phyloP scores from a whole-genome alignment of 495 filamentous ascomycete genomes.

The Daldinia concentrica region DNA sequence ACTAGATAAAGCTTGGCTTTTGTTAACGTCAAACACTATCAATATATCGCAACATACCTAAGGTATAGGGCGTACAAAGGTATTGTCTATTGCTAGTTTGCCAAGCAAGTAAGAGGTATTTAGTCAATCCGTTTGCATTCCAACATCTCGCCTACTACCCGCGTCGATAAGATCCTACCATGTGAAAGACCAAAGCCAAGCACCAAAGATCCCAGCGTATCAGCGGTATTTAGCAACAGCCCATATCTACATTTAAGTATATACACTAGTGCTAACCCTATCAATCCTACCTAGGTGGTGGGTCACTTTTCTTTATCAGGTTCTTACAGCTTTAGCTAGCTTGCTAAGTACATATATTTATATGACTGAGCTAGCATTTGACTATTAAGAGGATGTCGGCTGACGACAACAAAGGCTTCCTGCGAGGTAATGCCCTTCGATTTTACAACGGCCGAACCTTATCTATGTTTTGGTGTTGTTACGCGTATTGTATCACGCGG shows the following conservation, averaged over 20 bases:
- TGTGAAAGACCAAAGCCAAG: background rate
- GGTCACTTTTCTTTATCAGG: background rate
- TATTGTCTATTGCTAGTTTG: background rate
- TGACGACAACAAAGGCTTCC: conserved; percentile 8
- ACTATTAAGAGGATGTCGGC: conserved; percentile 16
- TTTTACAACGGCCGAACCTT: background rate
- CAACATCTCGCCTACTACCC: background rate
- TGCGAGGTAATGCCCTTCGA: background rate
- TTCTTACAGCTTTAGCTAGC: too few relatives aligned
- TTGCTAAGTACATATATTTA: background rate
- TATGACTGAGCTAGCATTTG: conserved; percentile 10
- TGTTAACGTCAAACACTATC: background rate
- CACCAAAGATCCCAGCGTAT: background rate
- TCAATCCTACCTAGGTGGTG: background rate
- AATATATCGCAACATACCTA: background rate
- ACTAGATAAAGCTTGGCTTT: conserved; percentile 8
- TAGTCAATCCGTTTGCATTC: background rate
- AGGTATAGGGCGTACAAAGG: background rate
- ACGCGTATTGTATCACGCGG: conserved; percentile 8
- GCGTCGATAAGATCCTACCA: background rate
- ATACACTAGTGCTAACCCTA: background rate
- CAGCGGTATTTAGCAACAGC: background rate
- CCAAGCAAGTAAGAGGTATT: background rate
- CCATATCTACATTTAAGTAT: background rate
- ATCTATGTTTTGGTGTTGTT: background rate